Evolutionary conservation across 768 basidiomycete species (phyloP), one percentile per base, ranked within the genome.

Genomic region (Tubosaeta sp.): DNA sequence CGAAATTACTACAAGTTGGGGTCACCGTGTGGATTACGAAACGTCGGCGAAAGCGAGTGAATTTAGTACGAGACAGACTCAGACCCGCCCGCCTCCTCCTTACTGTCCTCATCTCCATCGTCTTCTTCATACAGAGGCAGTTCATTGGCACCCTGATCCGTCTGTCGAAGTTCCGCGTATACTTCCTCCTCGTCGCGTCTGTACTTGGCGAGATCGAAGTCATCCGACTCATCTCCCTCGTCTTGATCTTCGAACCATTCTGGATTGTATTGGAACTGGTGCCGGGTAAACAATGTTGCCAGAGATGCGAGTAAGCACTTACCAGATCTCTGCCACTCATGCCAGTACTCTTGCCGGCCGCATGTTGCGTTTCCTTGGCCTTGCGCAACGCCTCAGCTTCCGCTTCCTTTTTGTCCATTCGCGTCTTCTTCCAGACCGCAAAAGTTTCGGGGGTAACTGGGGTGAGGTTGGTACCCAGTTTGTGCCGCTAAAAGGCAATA

Each of bases 271-370:
- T 91, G 86, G 81, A 97, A 95, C 88, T 92, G 61, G 6, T 57
- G 17, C 55, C 50, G 32, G 45, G 46, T 54, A 44, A 53, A 45
- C n/a, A 45, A 43, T 22, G 58, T 29, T 8, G 35, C 56, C 32
- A 4, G 13, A 47, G 50, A 45, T 6, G 10, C 6, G 13, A 39
- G 29, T 11, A 33, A 47, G 37, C 52, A 73, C 82, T 59, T 61
- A 94, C 92, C 74, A 99, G 74, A 72, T 98, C 97, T 71, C 92
- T 80, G 47, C 97, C 97, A 53, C 88, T 91, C 92, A 99, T 93
- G 43, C 97, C 97, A 32, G 73, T 79, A 65, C 74, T 85, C 82
- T 97, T 97, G 53, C 95, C 95, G 3, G 94, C 94, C 3, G 85
- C 81, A 59, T 77, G 79, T 57, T 91, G 86, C 6, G 81, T 64